Conservation (phyloP, 2,329 filamentous ascomycete species). For the Epichloe bromicola region DNA sequence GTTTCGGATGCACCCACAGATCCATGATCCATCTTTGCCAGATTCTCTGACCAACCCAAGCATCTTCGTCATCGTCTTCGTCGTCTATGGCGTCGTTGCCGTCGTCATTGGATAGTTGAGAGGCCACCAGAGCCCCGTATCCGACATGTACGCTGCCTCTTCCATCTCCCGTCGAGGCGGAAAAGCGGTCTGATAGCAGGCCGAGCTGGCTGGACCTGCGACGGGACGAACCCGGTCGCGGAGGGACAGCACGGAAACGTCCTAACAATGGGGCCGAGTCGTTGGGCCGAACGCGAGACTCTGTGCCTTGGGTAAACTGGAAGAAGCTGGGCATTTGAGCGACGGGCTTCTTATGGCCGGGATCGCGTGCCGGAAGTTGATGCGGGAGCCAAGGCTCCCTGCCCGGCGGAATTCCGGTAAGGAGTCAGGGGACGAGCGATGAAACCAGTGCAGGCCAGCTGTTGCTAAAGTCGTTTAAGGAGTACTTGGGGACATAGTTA, state of each 20-base stretch:
- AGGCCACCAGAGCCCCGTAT: constrained; percentile 40
- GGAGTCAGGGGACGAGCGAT: background rate
- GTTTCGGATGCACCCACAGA: constrained; percentile 48
- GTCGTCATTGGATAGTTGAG: constrained; percentile 24
- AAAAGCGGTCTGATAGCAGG: constrained; percentile 23
- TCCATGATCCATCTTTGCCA: constrained; percentile 30
- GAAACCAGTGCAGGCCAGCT: background rate
- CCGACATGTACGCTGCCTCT: constrained; percentile 43
- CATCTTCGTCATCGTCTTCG: constrained; percentile 15
- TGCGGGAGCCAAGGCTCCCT: background rate
- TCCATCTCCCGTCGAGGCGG: constrained; percentile 13
- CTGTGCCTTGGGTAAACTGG: constrained; percentile 52
- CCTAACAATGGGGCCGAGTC: constrained; percentile 50
- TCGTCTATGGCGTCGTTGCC: constrained; percentile 16
- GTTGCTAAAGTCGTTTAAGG: background rate
- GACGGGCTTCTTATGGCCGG: constrained; percentile 1
- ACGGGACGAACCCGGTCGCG: constrained; percentile 19
- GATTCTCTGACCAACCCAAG: constrained; percentile 20
- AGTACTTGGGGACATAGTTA: background rate
- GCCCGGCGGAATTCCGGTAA: background rate
- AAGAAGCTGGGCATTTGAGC: constrained; percentile 49
- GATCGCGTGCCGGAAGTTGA: background rate
- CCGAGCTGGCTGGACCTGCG: constrained; percentile 24
- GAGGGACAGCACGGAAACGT: constrained; percentile 50
- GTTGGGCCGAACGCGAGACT: constrained; percentile 39